Percentiles rank a stretch among this genome's conserved stretches.
phyloP scores from a whole-genome alignment of 768 basidiomycete genomes.

The Auricularia cornea region DNA sequence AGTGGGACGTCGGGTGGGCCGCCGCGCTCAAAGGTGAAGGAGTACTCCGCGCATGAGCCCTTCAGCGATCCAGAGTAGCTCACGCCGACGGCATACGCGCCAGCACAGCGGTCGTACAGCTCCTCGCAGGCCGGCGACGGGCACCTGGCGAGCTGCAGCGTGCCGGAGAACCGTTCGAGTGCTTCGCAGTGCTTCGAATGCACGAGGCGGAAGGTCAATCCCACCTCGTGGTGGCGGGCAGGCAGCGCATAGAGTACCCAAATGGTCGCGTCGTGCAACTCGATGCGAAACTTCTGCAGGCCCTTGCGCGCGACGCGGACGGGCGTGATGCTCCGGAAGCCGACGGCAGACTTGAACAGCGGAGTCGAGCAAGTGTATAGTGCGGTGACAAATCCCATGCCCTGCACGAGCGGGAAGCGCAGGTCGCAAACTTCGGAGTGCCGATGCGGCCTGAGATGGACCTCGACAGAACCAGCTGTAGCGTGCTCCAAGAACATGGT shows the following conservation, averaged over 20 bases:
- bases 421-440: neutral
- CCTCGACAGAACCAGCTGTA: neutral
- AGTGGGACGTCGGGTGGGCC: neutral
- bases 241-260: constrained; percentile 6
- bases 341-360: neutral
- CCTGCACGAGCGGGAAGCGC: constrained; percentile 4
- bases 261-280: neutral
- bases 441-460: neutral
- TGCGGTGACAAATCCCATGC: constrained; percentile 3
- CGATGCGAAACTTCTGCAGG: neutral
- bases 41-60: neutral
- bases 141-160: constrained; percentile 3
- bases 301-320: neutral
- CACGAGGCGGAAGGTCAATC: neutral
- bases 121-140: neutral
- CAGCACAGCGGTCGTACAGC: constrained; percentile 2
- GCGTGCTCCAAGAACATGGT: neutral
- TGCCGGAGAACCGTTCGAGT: neutral
- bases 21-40: neutral
- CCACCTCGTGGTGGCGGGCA: neutral
- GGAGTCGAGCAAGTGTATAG: neutral
- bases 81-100: neutral
- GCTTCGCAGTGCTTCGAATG: neutral
- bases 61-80: neutral
- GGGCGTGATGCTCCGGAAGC: neutral